These are phyloP conservation scores for Ceratobasidium sp. DNA, from an alignment of 1,284 basidiomycete genomes.

Conservation along the genomic window DNA sequence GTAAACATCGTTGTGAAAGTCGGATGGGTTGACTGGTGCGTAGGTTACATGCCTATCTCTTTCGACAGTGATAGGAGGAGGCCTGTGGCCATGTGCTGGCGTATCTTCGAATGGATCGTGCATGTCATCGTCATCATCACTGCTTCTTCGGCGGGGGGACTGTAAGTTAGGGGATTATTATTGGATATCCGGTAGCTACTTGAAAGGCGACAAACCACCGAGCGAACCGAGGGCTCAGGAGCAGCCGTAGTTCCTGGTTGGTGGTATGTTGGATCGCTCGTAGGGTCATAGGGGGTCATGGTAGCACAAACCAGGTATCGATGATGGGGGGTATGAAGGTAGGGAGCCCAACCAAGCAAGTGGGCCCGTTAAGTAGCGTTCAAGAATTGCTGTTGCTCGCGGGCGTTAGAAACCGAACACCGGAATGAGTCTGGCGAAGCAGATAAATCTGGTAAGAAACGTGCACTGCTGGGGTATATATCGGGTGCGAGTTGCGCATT, in stretches of 20 bases:
- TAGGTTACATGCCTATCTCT: slow-evolving; percentile 13
- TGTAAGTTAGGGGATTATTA: not conserved
- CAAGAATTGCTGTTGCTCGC: not conserved
- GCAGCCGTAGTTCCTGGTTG: slow-evolving; percentile 14
- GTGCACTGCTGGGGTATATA: not conserved
- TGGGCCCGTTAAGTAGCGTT: not conserved
- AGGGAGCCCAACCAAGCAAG: too few relatives aligned
- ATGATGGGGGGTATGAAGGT: too few relatives aligned
- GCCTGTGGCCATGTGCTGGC: slow-evolving; percentile 18
- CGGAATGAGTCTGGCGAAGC: not conserved
- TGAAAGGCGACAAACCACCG: not conserved
- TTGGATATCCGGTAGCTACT: not conserved
- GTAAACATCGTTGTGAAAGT: slow-evolving; percentile 14
- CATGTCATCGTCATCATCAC: slow-evolving; percentile 10
- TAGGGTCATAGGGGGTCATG: slow-evolving; percentile 19
- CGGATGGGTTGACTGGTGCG: slow-evolving; percentile 26
- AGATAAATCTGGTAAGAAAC: not conserved
- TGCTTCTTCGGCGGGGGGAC: not conserved
- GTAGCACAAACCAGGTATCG: not conserved
- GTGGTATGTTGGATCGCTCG: slow-evolving; percentile 19
- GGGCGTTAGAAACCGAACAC: slow-evolving; percentile 2
- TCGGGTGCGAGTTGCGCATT: not conserved
- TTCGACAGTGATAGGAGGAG: slow-evolving; percentile 35
- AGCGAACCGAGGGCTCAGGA: slow-evolving; percentile 1
- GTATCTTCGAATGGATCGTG: slow-evolving; percentile 15